phyloP scores from a whole-genome alignment of 1,284 basidiomycete genomes.

The Ceratobasidium sp. region DNA sequence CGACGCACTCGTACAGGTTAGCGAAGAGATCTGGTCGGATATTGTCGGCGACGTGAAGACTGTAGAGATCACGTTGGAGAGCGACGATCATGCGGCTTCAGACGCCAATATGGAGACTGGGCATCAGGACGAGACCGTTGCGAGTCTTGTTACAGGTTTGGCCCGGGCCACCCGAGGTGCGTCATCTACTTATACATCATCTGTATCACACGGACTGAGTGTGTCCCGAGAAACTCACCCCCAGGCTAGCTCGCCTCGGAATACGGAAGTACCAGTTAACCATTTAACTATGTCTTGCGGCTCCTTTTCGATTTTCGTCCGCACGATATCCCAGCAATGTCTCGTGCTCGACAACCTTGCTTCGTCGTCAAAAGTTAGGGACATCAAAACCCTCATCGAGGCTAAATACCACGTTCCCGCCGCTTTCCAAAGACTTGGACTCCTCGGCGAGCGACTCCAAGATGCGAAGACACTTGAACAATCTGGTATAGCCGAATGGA shows the following conservation, averaged over 20 bases:
- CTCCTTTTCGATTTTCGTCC: not conserved
- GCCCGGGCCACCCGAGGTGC: too few species aligned
- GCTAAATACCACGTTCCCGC: not conserved
- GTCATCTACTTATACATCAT: too few species aligned
- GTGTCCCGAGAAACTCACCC: too few species aligned
- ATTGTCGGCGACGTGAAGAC: not conserved
- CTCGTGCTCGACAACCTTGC: not conserved
- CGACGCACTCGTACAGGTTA: not conserved
- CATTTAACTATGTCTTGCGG: not conserved
- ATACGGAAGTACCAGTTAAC: too few species aligned
- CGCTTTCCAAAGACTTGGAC: not conserved
- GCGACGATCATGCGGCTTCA: too few species aligned
- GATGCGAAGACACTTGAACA: not conserved
- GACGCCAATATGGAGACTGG: too few species aligned
- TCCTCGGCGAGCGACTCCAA: not conserved
- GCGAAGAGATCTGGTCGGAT: constrained; percentile 14
- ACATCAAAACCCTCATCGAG: not conserved
- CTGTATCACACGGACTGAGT: too few species aligned
- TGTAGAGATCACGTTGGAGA: not conserved
- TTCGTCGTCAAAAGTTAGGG: not conserved
- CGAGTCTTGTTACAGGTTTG: too few species aligned
- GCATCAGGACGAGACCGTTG: too few species aligned
- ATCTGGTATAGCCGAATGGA: not conserved
- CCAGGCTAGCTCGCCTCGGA: too few species aligned
- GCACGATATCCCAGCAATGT: not conserved